These are phyloP conservation scores for Chrysosphaeria jannelii DNA, from an alignment of 2,329 filamentous ascomycete species.

Conservation along the genomic window DNA sequence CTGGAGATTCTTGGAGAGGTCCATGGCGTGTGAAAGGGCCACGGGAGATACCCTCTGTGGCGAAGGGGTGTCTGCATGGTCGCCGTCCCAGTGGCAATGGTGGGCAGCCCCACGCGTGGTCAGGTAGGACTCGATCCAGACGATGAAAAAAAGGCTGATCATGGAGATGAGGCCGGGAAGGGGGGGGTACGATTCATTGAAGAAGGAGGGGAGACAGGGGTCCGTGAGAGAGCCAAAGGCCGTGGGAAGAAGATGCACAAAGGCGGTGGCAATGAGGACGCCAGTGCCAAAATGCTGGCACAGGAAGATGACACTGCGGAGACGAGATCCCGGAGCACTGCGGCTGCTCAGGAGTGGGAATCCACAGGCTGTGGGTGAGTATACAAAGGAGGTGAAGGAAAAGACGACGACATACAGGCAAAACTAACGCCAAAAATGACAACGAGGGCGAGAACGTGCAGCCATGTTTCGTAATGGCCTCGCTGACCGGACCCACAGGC, in stretches of 20 bases:
- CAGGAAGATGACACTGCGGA: slow-evolving; percentile 29
- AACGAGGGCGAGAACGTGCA: slow-evolving; percentile 37
- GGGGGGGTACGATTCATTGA: slow-evolving; percentile 49
- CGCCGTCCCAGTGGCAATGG: slow-evolving; percentile 23
- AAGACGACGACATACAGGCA: slow-evolving; percentile 1
- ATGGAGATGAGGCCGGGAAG: slow-evolving; percentile 62
- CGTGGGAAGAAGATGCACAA: slow-evolving; percentile 44
- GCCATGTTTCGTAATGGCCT: slow-evolving; percentile 30
- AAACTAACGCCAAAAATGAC: slow-evolving; percentile 29
- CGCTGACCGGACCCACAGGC: slow-evolving; percentile 19
- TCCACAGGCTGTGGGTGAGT: slow-evolving; percentile 19
- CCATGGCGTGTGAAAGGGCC: too few relatives aligned
- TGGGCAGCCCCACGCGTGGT: slow-evolving; percentile 32
- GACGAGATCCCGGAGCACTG: slow-evolving; percentile 23
- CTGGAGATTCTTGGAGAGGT: too few relatives aligned
- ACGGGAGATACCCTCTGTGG: too few relatives aligned
- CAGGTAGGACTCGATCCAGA: slow-evolving; percentile 68
- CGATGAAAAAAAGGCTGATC: slow-evolving; percentile 52
- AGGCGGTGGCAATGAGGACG: slow-evolving; percentile 62
- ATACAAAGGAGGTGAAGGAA: neutral
- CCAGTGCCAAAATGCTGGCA: slow-evolving; percentile 55
- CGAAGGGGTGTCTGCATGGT: slow-evolving; percentile 1
- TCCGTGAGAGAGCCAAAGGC: slow-evolving; percentile 36
- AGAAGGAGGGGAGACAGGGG: slow-evolving; percentile 46
- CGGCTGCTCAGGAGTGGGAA: slow-evolving; percentile 34